phyloP scores from a whole-genome alignment of 148 eudicot species.

The Rhododendron griersonianum region DNA sequence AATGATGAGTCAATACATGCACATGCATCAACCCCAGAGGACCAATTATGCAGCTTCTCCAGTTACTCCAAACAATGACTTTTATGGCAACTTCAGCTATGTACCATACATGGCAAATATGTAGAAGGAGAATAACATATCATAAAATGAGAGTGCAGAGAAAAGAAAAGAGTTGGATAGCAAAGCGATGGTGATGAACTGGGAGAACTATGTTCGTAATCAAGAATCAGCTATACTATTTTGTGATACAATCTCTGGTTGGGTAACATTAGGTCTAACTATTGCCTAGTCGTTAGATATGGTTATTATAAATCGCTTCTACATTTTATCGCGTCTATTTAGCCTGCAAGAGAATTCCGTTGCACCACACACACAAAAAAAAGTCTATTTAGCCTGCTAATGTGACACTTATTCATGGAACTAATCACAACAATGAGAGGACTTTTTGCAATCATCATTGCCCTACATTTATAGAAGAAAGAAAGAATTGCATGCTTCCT shows the following conservation, averaged over 20 bases:
- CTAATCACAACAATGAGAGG: neutral
- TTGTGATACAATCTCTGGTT: neutral
- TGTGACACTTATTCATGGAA: neutral
- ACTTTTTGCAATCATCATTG: neutral
- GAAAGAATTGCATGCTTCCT: neutral
- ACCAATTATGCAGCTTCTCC: conserved; percentile 10
- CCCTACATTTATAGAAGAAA: neutral
- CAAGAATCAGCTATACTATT: neutral
- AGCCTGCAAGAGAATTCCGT: too few species aligned
- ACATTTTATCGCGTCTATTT: neutral
- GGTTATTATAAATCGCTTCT: neutral
- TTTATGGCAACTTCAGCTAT: neutral
- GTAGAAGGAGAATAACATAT: neutral
- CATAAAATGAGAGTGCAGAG: neutral
- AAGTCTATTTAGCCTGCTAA: neutral
- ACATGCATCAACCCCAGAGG: conserved; percentile 17
- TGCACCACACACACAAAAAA: neutral
- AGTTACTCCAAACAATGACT: neutral
- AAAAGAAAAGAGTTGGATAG: neutral
- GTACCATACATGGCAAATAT: neutral
- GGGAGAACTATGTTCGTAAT: neutral
- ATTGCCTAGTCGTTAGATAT: neutral
- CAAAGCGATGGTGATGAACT: neutral
- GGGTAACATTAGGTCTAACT: neutral
- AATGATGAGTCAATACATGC: conserved; percentile 20